Base-by-base conservation (phyloP, 176 grass and related monocot genomes). In the Pontederia paniculata region DNA sequence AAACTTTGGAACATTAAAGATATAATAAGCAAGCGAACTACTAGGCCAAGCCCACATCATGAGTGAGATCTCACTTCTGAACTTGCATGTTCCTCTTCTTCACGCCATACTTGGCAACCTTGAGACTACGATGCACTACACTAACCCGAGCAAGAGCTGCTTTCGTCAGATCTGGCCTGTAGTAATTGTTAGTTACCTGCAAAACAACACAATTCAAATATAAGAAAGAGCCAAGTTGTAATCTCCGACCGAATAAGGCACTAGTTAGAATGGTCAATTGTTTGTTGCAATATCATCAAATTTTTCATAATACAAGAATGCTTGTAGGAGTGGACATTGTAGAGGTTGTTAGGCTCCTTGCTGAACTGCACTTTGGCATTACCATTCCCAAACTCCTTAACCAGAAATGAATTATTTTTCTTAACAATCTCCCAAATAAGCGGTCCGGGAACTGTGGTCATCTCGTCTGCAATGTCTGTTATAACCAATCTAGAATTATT, bases 271-370 rank as follows among this genome's bases (percentile, higher is more conserved):
- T 37, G 28, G 28, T 6, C 28, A 6, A 37, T 6, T 37, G 5
- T 37, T 0, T 0, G 28, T 5, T 37, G 28, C 28, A 37, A 5
- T 37, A 37, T 37, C 28, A 2, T 37, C 3, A 15, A 13, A 6
- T 5, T 6, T 16, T 12, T 10, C 13, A 21, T 73, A 22, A 2
- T 0, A 95, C 90, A 85, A n/a, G 93, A 91, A 69, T 80, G 58
- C 75, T 98, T 98, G 93, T 91, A 98, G 45, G 93, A 91, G 73
- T 84, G 77, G 50, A 88, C 21, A 21, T 91, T 98, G 82, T 82
- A 98, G 42, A 98, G 93, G 51, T 98, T 91, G 80, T 91, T 98
- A 9, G 93, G 77, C 80, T 98, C 87, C 69, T 83, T 98, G 80
- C 70, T 84, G 86, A 98, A 98, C 72, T 91, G 83, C 25, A 91